These are phyloP conservation scores for Saccharum hybrid DNA, from an alignment of 202 grass and related monocot genomes.

Conservation along the genomic window DNA sequence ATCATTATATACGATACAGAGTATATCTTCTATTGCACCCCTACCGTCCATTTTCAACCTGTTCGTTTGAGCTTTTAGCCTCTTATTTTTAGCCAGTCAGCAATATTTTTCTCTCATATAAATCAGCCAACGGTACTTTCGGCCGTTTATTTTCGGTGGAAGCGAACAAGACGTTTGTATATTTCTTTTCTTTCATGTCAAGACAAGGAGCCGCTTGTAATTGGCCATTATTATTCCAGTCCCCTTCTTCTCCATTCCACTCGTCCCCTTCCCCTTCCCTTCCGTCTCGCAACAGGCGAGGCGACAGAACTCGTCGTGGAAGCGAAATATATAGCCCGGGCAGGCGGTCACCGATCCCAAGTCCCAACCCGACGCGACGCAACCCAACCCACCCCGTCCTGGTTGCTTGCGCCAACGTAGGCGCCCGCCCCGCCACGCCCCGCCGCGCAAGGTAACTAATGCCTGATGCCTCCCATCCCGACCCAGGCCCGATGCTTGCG, in stretches of 20 bases:
- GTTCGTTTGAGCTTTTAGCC: too few relatives aligned
- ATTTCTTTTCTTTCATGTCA: constrained; percentile 14
- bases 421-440: neutral
- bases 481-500: neutral
- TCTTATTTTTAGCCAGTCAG: too few relatives aligned
- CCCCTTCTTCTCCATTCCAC: constrained; percentile 12
- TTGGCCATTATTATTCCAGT: neutral
- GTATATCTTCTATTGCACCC: too few relatives aligned
- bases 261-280: constrained; percentile 6
- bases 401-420: constrained; percentile 38
- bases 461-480: neutral
- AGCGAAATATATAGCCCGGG: constrained; percentile 44
- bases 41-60: too few relatives aligned
- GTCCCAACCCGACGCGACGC: neutral
- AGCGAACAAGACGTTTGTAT: too few relatives aligned
- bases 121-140: too few relatives aligned
- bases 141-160: too few relatives aligned
- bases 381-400: neutral
- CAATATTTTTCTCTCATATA: too few relatives aligned
- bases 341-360: constrained; percentile 39
- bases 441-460: constrained; percentile 44
- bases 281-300: constrained; percentile 18
- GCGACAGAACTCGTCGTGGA: constrained; percentile 23
- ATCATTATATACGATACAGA: too few relatives aligned
- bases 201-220: neutral